phyloP scores from a whole-genome alignment of 345 rosid species.

The Fremontodendron californicum region DNA sequence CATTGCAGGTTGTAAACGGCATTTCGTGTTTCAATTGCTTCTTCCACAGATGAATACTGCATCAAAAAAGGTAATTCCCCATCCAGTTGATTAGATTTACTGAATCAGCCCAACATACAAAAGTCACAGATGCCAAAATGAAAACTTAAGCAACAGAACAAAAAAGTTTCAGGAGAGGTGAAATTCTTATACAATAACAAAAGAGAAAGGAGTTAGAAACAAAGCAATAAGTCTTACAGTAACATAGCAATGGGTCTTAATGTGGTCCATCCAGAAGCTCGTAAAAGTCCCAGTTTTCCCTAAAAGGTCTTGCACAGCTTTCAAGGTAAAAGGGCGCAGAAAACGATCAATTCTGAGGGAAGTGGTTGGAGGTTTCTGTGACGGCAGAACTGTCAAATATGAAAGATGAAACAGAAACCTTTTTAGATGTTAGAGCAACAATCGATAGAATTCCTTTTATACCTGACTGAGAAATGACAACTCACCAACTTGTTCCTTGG shows the following conservation, averaged over 20 bases:
- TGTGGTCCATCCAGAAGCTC: no score
- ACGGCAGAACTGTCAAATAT: conserved; percentile 66
- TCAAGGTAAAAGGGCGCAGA: conserved; percentile 90
- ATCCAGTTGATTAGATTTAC: not conserved
- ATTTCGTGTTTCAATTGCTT: conserved; percentile 78
- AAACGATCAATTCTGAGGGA: conserved; percentile 84
- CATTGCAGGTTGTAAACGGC: no score
- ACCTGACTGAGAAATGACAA: conserved; percentile 9
- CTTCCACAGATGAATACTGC: conserved; percentile 89
- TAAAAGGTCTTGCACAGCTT: conserved; percentile 93
- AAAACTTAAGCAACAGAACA: not conserved
- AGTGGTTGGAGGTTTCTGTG: conserved; percentile 69
- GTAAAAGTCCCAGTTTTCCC: conserved; percentile 74
- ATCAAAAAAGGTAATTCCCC: conserved; percentile 18
- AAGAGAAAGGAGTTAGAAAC: not conserved
- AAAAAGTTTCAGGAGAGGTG: not conserved
- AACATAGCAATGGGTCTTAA: no score
- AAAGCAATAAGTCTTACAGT: conserved; percentile 44
- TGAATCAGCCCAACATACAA: not conserved
- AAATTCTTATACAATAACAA: not conserved
- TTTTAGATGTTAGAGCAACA: conserved; percentile 3
- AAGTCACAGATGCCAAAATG: not conserved
- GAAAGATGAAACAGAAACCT: conserved; percentile 4
- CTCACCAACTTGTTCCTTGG: conserved; percentile 89
- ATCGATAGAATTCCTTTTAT: not conserved